These are phyloP conservation scores for Naumovozyma castellii DNA, from an alignment of 805 yeast species.

Conservation along the genomic window DNA sequence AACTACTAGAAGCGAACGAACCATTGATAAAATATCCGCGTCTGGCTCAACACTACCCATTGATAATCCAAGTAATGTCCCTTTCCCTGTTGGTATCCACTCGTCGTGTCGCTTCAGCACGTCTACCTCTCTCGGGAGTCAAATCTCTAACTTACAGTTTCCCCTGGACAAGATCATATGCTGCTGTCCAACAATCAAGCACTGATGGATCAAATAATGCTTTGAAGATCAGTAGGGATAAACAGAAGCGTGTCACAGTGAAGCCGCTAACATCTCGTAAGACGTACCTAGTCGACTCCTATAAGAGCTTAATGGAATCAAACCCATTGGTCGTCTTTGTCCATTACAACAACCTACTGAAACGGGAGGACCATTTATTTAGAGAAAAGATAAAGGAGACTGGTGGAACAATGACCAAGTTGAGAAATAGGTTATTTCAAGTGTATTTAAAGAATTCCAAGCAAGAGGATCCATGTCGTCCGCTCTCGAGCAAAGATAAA, in stretches of 20 bases:
- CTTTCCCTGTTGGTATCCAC: too few species aligned
- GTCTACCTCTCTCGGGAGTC: background rate
- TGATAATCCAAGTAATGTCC: too few species aligned
- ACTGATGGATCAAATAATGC: too few species aligned
- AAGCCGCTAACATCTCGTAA: slow-evolving; percentile 69
- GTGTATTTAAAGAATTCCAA: slow-evolving; percentile 66
- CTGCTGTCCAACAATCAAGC: too few species aligned
- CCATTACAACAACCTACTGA: slow-evolving; percentile 76
- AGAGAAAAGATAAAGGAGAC: slow-evolving; percentile 51
- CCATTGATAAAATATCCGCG: too few species aligned
- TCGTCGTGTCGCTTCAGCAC: too few species aligned
- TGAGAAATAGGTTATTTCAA: slow-evolving; percentile 60
- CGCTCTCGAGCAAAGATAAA: slow-evolving; percentile 31
- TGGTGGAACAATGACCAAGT: slow-evolving; percentile 63
- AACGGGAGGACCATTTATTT: slow-evolving; percentile 54
- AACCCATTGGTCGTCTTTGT: slow-evolving; percentile 65
- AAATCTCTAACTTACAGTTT: background rate
- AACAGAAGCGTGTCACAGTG: slow-evolving; percentile 34
- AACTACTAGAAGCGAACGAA: too few species aligned
- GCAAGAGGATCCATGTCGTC: slow-evolving; percentile 62
- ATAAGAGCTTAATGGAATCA: slow-evolving; percentile 57
- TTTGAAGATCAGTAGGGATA: background rate
- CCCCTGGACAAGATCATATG: background rate
- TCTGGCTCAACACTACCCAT: too few species aligned
- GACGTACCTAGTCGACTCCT: slow-evolving; percentile 74